Evolutionary conservation across 2,329 filamentous ascomycete genomes (phyloP), one percentile per base, ranked within the genome.

Genomic region (Aspergillus pseudoglaucus): DNA sequence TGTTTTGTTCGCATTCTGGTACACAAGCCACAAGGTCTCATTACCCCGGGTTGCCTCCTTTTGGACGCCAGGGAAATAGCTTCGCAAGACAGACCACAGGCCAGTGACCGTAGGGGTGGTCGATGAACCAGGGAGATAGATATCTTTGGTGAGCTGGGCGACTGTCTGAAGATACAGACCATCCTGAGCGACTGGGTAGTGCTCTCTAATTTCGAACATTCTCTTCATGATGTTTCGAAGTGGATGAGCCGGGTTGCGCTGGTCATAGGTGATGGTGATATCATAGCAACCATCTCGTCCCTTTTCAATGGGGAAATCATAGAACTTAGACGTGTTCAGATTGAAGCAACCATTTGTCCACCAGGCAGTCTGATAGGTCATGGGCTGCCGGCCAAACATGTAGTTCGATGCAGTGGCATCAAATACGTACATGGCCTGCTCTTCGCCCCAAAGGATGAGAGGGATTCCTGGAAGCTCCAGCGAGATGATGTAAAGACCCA

Each of bases 341-440:
- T 68, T 67, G 64, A 84, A 84, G 59, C 82, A 85, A 4, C 82
- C 82, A 55, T 85, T 82, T 32, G 75, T 72, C 55, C 82, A 78
- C 82, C 82, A 85, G 2, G 81, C 81, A 2, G 75, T 75, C 2
- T 79, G 72, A 2, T 80, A 74, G 8, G 78, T 76, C 75, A 85
- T 83, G 2, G 82, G 68, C 59, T 81, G 78, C 54, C 82, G 77
- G 15, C 82, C 82, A 59, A 80, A 85, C 37, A 85, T 74, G 58
- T 85, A 85, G 57, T 85, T 84, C 48, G 69, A 68, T 3, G 81
- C 81, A 1, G 81, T 83, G 49, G 79, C 83, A 58, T 85, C 82
- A 2, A 84, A 65, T 0, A 83, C 68, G 55, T 84, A 84, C 51
- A 81, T 81, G 0, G 76, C 78, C 63, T 85, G 82, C 58, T 85